Conservation (phyloP, 2,329 filamentous ascomycete species). For the Leptographium lundbergii region DNA sequence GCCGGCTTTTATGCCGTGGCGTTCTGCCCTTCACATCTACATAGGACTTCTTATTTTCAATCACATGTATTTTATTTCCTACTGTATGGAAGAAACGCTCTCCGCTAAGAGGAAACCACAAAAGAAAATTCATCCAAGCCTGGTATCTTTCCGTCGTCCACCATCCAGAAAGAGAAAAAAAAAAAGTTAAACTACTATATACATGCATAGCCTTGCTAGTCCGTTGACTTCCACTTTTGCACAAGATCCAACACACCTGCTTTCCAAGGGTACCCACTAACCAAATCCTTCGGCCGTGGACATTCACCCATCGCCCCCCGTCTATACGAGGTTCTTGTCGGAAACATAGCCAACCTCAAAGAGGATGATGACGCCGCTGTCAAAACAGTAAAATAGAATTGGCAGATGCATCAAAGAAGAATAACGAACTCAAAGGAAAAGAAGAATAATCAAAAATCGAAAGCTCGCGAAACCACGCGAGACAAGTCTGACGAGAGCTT, state of each 20-base stretch:
- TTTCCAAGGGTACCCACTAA: background rate
- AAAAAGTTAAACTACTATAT: conserved; percentile 4
- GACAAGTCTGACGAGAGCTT: background rate
- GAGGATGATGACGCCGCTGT: background rate
- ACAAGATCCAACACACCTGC: conserved; percentile 2
- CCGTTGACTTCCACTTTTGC: conserved; percentile 1
- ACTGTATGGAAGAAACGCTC: background rate
- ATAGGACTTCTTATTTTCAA: background rate
- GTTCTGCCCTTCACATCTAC: background rate
- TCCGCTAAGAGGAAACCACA: background rate
- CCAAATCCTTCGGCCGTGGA: background rate
- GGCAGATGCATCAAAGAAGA: conserved; percentile 4
- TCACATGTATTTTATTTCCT: background rate
- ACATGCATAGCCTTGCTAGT: conserved; percentile 7
- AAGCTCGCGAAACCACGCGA: background rate
- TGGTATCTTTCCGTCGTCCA: conserved; percentile 7
- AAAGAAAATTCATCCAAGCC: conserved; percentile 2
- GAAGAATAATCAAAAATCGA: background rate
- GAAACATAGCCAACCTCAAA: conserved; percentile 1
- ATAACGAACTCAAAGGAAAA: background rate
- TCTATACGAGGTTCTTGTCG: conserved; percentile 1
- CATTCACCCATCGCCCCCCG: background rate
- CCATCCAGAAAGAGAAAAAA: conserved; percentile 9
- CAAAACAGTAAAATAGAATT: conserved; percentile 2
- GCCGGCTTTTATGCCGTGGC: background rate